A percentile compares a stretch with the other conserved stretches of the same genome.
phyloP scores from a whole-genome alignment of 208 protist genomes.

The Trichomonas gallinae region DNA sequence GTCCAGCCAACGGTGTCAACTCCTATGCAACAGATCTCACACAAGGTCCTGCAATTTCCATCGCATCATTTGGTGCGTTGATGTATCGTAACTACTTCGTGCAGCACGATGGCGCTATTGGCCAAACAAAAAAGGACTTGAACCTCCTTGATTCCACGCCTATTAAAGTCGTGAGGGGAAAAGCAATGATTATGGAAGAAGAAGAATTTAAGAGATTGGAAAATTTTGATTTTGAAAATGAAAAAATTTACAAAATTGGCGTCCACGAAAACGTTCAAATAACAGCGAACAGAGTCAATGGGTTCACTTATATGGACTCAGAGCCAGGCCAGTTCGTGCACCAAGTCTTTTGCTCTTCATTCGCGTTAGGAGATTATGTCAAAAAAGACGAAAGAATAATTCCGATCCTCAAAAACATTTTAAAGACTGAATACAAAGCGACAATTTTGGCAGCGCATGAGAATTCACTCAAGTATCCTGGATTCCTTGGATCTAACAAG shows the following conservation, averaged over 20 bases:
- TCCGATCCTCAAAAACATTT: not conserved
- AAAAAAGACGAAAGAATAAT: not conserved
- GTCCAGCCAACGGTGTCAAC: not conserved
- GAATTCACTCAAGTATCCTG: not conserved
- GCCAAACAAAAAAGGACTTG: not conserved
- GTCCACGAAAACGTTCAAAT: not conserved
- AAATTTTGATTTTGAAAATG: not conserved
- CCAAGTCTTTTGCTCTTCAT: not conserved
- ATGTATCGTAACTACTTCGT: constrained; percentile 4
- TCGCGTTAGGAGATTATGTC: not conserved
- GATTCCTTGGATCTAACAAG: not conserved
- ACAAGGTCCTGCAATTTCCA: not conserved
- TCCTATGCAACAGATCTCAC: not conserved
- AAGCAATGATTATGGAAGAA: not conserved
- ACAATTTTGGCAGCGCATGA: not conserved
- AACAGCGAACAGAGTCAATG: not conserved
- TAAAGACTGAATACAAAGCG: not conserved
- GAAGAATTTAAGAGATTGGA: not conserved
- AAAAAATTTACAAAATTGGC: not conserved
- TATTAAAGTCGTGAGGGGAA: not conserved
- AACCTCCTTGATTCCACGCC: not conserved
- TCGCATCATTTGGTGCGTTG: not conserved
- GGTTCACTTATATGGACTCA: not conserved
- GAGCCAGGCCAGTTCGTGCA: not conserved
- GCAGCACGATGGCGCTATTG: not conserved